Evolutionary conservation across 2,329 filamentous ascomycete species (phyloP), one percentile per base, ranked within the genome.

Genomic region (Capronia americana): DNA sequence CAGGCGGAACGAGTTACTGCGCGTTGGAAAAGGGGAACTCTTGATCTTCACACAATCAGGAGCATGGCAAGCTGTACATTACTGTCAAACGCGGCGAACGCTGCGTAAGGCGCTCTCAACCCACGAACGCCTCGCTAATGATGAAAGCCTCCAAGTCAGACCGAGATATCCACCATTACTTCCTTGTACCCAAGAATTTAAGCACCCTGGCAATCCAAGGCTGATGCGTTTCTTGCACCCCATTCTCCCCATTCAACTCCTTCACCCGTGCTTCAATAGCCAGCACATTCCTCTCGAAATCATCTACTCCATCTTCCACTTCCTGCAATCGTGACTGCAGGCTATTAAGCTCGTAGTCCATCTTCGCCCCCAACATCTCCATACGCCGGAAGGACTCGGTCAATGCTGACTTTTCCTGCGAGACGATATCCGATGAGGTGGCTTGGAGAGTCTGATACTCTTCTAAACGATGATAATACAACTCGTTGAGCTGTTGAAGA

Each of bases 301-400:
- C 90, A 11, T 80, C 81, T 0, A 96, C 87, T 0, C 91, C 91
- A 68, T 92, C 90, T 74, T 97, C 93, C 8, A 97, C 91, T 74
- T 98, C 94, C 73, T 91, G 86, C 10, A 97, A 90, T 73, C 92
- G 92, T 56, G 89, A 88, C 57, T 88, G 84, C n/a, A 98, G 81
- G 17, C 88, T 88, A 66, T 90, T 87, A 68, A 97, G 89, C 81
- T 97, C 94, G 77, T 98, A 98, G 74, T 98, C 93, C 63, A 98
- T 83, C 78, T 93, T 93, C 23, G 92, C 92, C 2, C 90, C 88
- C 46, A 96, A 82, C 24, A 90, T 86, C 76, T 96, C 93, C 14
- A 97, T 84, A 69, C 95, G 91, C 76, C 90, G 90, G 67, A 93
- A 82, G 17, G 85, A 85, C 74, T 95, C 92, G 3, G 85, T 86